Evolutionary conservation across 768 basidiomycete species (phyloP).

Genomic region (Gloeopeniophorella convolvens): DNA sequence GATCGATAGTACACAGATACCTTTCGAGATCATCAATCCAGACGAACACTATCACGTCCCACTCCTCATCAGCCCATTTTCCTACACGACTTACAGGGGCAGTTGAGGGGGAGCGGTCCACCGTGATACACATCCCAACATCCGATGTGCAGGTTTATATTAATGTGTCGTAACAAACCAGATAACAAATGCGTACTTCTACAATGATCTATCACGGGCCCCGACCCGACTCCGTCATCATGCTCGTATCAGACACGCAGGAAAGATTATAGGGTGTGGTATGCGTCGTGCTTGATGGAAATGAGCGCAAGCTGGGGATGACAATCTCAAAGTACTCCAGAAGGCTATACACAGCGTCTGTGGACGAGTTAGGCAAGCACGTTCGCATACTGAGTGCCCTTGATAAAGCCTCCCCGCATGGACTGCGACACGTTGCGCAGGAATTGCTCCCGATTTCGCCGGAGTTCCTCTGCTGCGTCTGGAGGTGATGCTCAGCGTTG

Average conservation of each 20-base stretch:
- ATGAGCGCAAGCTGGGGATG: background rate
- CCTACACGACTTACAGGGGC: conserved; percentile 90
- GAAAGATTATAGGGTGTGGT: background rate
- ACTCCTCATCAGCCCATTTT: conserved; percentile 85
- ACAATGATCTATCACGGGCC: conserved; percentile 6
- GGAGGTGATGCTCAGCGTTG: conserved; percentile 19
- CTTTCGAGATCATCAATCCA: conserved; percentile 66
- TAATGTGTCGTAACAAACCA: conserved; percentile 8
- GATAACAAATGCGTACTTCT: conserved; percentile 14
- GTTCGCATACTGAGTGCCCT: conserved; percentile 72
- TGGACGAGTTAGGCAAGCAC: conserved; percentile 44
- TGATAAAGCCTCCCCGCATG: conserved; percentile 77
- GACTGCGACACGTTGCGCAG: conserved; percentile 77
- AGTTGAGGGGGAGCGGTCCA: conserved; percentile 38
- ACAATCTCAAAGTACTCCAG: background rate
- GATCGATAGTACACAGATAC: conserved; percentile 40
- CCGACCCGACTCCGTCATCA: background rate
- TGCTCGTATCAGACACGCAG: background rate
- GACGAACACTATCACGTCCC: conserved; percentile 88
- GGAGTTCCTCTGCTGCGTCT: conserved; percentile 96
- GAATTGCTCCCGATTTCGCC: conserved; percentile 82
- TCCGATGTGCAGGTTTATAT: conserved; percentile 11
- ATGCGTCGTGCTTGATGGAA: background rate
- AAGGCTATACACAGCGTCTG: background rate
- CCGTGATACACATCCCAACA: background rate